phyloP scores from a whole-genome alignment of 139 green algal species.

The Ulvella scutata region DNA sequence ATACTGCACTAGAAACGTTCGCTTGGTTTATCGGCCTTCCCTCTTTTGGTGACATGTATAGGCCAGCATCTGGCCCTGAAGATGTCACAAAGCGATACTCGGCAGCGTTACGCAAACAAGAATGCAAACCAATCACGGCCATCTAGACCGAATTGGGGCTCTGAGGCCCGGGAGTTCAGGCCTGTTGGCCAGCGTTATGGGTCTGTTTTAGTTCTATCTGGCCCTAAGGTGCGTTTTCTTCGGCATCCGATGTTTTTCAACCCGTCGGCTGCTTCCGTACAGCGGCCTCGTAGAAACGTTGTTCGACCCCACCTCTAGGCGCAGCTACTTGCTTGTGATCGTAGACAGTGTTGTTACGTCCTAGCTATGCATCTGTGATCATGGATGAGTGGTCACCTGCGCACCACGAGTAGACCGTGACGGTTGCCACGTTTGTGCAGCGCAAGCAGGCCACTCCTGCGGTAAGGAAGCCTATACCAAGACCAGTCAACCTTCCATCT shows the following conservation, averaged over 20 bases:
- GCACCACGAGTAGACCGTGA: no score
- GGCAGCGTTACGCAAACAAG: neutral
- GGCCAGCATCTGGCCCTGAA: neutral
- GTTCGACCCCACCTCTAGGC: no score
- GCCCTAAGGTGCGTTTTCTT: neutral
- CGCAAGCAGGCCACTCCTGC: neutral
- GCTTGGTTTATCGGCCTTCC: no score
- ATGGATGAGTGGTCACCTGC: no score
- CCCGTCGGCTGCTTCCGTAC: no score
- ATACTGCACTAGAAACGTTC: no score
- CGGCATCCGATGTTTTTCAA: no score
- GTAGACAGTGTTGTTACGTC: no score
- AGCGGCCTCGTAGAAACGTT: no score
- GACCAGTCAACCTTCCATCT: neutral
- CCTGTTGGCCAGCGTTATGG: neutral
- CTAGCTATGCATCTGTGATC: no score
- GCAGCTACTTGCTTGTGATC: no score
- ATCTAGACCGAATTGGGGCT: constrained; percentile 5
- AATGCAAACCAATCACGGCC: neutral
- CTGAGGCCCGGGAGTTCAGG: neutral
- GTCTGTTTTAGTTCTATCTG: neutral
- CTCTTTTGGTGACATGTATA: neutral
- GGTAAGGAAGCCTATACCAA: neutral
- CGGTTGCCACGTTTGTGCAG: neutral
- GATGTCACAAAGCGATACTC: neutral